Base-by-base conservation (phyloP, 192 early-diverging fungal species). In the Glomus cerebriforme region DNA sequence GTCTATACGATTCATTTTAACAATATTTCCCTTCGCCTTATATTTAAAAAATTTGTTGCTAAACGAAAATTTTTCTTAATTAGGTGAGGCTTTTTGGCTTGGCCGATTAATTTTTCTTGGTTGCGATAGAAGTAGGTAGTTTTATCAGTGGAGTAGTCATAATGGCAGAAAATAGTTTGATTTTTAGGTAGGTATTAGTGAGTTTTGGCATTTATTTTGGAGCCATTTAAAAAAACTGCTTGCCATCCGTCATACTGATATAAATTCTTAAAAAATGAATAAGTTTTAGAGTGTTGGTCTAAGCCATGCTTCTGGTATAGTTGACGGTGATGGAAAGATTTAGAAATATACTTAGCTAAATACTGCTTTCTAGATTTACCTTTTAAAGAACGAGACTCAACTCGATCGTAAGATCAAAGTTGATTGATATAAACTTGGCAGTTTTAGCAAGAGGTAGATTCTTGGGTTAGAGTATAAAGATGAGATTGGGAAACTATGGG, bases 131-230 rank as follows among this genome's bases (percentile, higher is more conserved):
- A 66, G 34, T 66, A 66, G 13, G 64, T 32, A 66, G 64, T 66
- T 19, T 19, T 2, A 4, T 7, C 19, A 26, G 64, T 67, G 7
- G n/a, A 26, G 29, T 67, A 67, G 19, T 67, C 29, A 32, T 67
- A 67, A 67, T 67, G 65, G 29, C 65, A 26, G 19, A 67, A 67
- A 67, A 67, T 29, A 13, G 6, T 67, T 31, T 67, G 65, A 15
- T 32, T 67, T 66, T 29, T 66, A 3, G 64, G 10, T 27, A 66
- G 13, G 26, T 7, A n/a, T 35, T 66, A n/a, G 3, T n/a, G 7
- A 29, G 64, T 66, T 66, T 19, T 2, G 29, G 64, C 64, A 35
- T 66, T n/a, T 66, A 66, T 2, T 66, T 66, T 66, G 13, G 3
- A n/a, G 7, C 34, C 1, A 66, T 6, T 12, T 6, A 66, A 10